phyloP scores from a whole-genome alignment of 345 rosid species.

The Turnera subulata region DNA sequence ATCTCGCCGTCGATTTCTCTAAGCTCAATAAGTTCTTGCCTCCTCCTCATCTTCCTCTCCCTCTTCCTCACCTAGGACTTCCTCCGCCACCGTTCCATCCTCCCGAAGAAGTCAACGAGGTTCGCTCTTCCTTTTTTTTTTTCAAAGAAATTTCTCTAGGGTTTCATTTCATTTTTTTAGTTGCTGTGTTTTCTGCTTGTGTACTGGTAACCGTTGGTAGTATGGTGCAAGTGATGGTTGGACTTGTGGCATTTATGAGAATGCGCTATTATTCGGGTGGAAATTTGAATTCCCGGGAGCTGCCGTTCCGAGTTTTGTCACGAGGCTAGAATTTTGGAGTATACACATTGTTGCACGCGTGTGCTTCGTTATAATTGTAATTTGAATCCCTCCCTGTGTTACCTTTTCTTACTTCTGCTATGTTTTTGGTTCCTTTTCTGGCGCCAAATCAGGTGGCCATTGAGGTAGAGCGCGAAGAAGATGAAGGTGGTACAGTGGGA shows the following conservation, averaged over 20 bases:
- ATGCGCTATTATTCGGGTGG: too few species aligned
- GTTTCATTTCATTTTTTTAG: too few species aligned
- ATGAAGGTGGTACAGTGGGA: slow-evolving; percentile 89
- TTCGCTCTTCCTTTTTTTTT: slow-evolving; percentile 14
- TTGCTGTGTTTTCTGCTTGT: background rate
- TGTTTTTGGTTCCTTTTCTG: slow-evolving; percentile 4
- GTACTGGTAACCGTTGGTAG: too few species aligned
- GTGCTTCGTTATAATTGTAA: background rate
- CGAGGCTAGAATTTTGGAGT: too few species aligned
- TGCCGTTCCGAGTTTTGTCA: too few species aligned
- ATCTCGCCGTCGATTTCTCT: slow-evolving; percentile 79
- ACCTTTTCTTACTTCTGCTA: slow-evolving; percentile 8
- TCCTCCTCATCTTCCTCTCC: slow-evolving; percentile 28
- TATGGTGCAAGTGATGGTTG: too few species aligned
- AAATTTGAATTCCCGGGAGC: too few species aligned
- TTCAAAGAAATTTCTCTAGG: too few species aligned
- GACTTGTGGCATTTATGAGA: too few species aligned
- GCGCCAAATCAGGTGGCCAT: slow-evolving; percentile 63
- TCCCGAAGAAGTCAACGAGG: slow-evolving; percentile 89
- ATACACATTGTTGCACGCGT: too few species aligned
- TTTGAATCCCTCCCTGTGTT: background rate
- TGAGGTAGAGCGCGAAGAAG: slow-evolving; percentile 98
- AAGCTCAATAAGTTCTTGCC: slow-evolving; percentile 49
- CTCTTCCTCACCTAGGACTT: slow-evolving; percentile 17
- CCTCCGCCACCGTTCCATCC: slow-evolving; percentile 13